These are phyloP conservation scores for Phytophthora uliginosa DNA, from an alignment of 352 stramenopile species.

Conservation along the genomic window DNA sequence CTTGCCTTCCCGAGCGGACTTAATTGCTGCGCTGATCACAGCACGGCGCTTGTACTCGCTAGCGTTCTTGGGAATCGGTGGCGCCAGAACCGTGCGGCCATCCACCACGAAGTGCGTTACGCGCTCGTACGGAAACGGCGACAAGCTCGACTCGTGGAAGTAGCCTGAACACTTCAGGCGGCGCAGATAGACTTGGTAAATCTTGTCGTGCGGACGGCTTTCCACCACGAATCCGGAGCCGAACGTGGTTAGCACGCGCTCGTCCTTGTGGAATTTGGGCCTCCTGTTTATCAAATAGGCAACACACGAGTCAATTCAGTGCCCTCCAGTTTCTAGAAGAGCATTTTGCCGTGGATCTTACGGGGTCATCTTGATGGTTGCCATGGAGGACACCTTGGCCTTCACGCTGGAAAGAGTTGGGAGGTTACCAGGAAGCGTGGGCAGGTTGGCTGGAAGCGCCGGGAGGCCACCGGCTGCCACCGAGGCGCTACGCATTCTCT, in stretches of 20 bases:
- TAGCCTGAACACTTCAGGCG: conserved; percentile 75
- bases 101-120: conserved; percentile 90
- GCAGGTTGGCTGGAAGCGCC: conserved; percentile 45
- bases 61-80: conserved; percentile 73
- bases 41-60: conserved; percentile 75
- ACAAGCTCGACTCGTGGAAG: conserved; percentile 77
- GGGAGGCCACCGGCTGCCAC: conserved; percentile 57
- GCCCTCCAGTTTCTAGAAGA: background rate
- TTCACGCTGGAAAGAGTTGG: conserved; percentile 80
- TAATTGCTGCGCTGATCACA: conserved; percentile 78
- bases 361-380: conserved; percentile 73
- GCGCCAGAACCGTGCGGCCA: conserved; percentile 70
- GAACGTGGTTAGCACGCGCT: conserved; percentile 82
- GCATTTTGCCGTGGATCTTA: conserved; percentile 40
- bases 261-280: conserved; percentile 75
- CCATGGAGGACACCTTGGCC: conserved; percentile 74
- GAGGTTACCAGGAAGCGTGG: conserved; percentile 49
- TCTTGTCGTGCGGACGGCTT: conserved; percentile 62
- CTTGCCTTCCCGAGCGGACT: conserved; percentile 55
- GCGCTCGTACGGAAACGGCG: conserved; percentile 84
- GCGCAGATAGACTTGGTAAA: conserved; percentile 86
- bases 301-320: conserved; percentile 10
- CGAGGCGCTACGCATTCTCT: conserved; percentile 71
- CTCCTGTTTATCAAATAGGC: conserved; percentile 46
- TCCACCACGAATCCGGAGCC: conserved; percentile 85